phyloP scores from a whole-genome alignment of 2,329 filamentous ascomycete genomes.

The Pseudogymnoascus sp. region DNA sequence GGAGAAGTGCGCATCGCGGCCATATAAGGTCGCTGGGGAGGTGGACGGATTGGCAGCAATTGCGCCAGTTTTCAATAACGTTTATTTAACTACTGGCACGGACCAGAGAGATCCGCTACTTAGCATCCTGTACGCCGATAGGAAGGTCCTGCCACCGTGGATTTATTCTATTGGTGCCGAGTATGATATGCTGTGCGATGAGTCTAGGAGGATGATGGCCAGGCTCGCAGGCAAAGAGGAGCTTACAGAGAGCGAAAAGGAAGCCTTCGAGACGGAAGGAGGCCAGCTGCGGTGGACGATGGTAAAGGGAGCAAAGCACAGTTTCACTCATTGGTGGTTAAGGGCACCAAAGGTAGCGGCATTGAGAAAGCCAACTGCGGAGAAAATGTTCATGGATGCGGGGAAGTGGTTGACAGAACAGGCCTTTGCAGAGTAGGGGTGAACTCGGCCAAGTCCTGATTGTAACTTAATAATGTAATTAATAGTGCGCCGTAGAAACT shows the following conservation, averaged over 20 bases:
- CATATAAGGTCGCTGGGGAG: conserved; percentile 27
- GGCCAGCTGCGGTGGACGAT: conserved; percentile 1
- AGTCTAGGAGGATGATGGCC: conserved; percentile 16
- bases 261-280: not conserved
- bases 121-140: conserved; percentile 18
- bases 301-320: not conserved
- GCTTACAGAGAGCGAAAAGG: not conserved
- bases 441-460: not conserved
- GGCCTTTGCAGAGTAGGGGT: not conserved
- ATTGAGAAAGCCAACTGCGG: not conserved
- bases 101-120: conserved; percentile 22
- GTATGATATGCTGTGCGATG: conserved; percentile 23
- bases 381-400: conserved; percentile 2
- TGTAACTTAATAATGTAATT: not conserved
- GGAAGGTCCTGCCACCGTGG: conserved; percentile 20
- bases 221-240: conserved; percentile 12
- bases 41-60: conserved; percentile 16
- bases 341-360: not conserved
- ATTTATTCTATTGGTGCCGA: conserved; percentile 22
- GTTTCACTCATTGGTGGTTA: conserved; percentile 2
- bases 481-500: not conserved
- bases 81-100: conserved; percentile 18
- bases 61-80: conserved; percentile 15
- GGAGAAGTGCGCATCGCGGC: conserved; percentile 26
- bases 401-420: conserved; percentile 1